Conservation (phyloP, 768 basidiomycete genomes). For the Leccinum pellstonianum region DNA sequence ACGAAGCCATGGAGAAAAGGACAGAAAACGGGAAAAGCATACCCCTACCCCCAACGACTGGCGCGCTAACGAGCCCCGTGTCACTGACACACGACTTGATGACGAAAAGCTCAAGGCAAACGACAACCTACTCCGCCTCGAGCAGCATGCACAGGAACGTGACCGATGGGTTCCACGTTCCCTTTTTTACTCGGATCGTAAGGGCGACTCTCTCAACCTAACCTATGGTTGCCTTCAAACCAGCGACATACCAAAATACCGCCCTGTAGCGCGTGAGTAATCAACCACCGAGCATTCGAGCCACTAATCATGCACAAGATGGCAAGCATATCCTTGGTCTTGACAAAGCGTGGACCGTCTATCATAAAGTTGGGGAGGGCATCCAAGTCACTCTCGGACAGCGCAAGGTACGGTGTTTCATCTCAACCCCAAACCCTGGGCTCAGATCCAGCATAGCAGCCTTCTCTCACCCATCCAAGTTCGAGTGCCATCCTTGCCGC, state of each 20-base stretch:
- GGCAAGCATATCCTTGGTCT: conserved; percentile 63
- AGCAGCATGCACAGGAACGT: conserved; percentile 18
- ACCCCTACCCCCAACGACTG: conserved; percentile 27
- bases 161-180: conserved; percentile 30
- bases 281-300: conserved; percentile 20
- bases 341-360: conserved; percentile 45
- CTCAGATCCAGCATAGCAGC: conserved; percentile 34
- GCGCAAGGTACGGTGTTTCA: conserved; percentile 39
- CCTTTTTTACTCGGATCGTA: conserved; percentile 62
- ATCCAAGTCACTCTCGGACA: conserved; percentile 53
- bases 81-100: conserved; percentile 16
- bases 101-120: conserved; percentile 35
- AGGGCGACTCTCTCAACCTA: conserved; percentile 64
- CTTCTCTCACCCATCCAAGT: conserved; percentile 56
- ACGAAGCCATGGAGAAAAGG: conserved; percentile 28
- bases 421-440: conserved; percentile 2
- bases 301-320: conserved; percentile 49
- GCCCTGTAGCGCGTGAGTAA: conserved; percentile 53
- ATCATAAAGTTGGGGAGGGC: conserved; percentile 56
- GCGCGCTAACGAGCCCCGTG: conserved; percentile 19
- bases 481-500: conserved; percentile 53
- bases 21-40: conserved; percentile 34
- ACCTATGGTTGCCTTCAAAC: conserved; percentile 64
- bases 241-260: conserved; percentile 67
- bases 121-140: conserved; percentile 34